Percentiles rank a stretch among this genome's conserved stretches.
Evolutionary conservation across 2,329 filamentous ascomycete genomes (phyloP).

Genomic region (Cladorrhinum sp.): DNA sequence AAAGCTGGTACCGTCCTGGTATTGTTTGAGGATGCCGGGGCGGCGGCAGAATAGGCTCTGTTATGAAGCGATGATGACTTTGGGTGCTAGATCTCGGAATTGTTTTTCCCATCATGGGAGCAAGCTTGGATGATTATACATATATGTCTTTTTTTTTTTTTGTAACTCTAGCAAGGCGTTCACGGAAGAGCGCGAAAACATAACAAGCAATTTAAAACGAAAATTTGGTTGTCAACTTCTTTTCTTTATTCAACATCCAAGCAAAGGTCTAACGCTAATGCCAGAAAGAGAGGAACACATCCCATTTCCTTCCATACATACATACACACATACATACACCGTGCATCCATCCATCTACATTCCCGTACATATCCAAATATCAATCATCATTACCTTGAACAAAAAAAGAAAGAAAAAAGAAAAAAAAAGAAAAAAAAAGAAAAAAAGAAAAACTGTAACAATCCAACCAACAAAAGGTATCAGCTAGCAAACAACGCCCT

Average conservation of each 20-base stretch:
- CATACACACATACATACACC: too few relatives aligned
- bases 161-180: neutral
- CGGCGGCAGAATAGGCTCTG: neutral
- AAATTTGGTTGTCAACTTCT: too few relatives aligned
- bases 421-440: too few relatives aligned
- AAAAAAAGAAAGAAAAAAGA: too few relatives aligned
- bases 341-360: too few relatives aligned
- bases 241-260: neutral
- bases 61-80: neutral
- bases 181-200: too few relatives aligned
- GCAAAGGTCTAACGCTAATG: neutral
- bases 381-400: too few relatives aligned
- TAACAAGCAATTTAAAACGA: neutral
- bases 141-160: neutral
- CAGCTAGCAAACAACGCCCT: constrained; percentile 16
- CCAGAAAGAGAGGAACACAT: too few relatives aligned
- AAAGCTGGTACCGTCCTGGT: constrained; percentile 7
- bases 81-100: too few relatives aligned
- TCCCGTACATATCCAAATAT: neutral
- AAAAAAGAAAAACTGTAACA: too few relatives aligned
- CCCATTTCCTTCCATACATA: too few relatives aligned
- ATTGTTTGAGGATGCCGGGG: constrained; percentile 2
- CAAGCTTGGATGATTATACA: neutral
- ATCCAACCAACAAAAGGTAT: neutral
- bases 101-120: too few relatives aligned